These are phyloP conservation scores for Xylaria sp. DNA, from an alignment of 2,329 filamentous ascomycete genomes.

Conservation along the genomic window DNA sequence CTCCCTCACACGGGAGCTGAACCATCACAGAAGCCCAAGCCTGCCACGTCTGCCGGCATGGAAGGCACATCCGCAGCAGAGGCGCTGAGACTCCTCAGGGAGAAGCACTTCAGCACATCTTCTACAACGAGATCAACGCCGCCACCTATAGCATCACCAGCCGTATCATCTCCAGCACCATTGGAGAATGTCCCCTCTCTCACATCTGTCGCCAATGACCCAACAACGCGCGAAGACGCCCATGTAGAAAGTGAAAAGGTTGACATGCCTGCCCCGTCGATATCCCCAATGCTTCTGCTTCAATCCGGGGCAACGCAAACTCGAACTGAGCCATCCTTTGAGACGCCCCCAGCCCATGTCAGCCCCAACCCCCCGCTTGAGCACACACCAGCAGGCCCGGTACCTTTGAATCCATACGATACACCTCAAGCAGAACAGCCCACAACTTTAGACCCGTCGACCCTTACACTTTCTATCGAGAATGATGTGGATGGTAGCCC, in stretches of 20 bases:
- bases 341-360: constrained; percentile 8
- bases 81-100: constrained; percentile 41
- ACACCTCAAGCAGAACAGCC: constrained; percentile 44
- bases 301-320: constrained; percentile 28
- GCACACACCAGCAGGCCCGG: constrained; percentile 25
- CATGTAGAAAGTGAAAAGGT: constrained; percentile 5
- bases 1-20: constrained; percentile 4
- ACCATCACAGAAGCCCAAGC: constrained; percentile 7
- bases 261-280: constrained; percentile 8
- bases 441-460: constrained; percentile 47
- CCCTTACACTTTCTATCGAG: constrained; percentile 49
- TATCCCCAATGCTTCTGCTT: constrained; percentile 33
- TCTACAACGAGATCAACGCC: constrained; percentile 16
- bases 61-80: constrained; percentile 41
- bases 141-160: constrained; percentile 16
- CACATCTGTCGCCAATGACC: neutral
- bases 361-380: constrained; percentile 8
- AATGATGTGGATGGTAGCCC: constrained; percentile 45
- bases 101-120: constrained; percentile 38
- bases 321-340: constrained; percentile 23
- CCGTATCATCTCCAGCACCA: constrained; percentile 17
- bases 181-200: constrained; percentile 3
- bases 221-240: constrained; percentile 27
- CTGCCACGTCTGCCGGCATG: constrained; percentile 39
- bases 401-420: constrained; percentile 33